Conservation (phyloP, 306 rosid genomes). For the Prosopis cineraria region DNA sequence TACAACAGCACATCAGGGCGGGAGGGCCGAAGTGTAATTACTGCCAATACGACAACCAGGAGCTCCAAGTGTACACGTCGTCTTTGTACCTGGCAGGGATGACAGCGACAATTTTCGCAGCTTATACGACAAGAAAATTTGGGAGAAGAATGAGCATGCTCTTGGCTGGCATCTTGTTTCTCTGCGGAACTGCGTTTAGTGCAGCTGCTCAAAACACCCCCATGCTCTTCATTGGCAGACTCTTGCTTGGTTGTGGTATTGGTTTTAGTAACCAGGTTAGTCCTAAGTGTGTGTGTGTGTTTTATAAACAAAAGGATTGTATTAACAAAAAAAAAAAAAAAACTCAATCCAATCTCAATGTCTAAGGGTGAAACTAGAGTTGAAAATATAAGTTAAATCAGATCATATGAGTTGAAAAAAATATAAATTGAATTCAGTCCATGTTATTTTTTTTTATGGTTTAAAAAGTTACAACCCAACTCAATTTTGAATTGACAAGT, state of each 20-base stretch:
- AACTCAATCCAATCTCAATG: too few species aligned
- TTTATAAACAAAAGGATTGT: too few species aligned
- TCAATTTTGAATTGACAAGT: too few species aligned
- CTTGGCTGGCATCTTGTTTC: slow-evolving; percentile 62
- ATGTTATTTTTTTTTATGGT: too few species aligned
- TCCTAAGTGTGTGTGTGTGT: too few species aligned
- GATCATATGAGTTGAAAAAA: too few species aligned
- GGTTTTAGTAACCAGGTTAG: slow-evolving; percentile 89
- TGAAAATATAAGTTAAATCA: too few species aligned
- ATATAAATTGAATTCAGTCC: too few species aligned
- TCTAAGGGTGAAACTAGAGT: too few species aligned
- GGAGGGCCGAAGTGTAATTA: slow-evolving; percentile 45
- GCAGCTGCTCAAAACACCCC: slow-evolving; percentile 53
- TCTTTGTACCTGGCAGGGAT: slow-evolving; percentile 66
- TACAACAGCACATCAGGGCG: slow-evolving; percentile 36
- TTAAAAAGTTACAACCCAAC: too few species aligned
- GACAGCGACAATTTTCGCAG: slow-evolving; percentile 55
- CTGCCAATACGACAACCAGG: slow-evolving; percentile 64
- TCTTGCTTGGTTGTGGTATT: slow-evolving; percentile 72
- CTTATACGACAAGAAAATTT: slow-evolving; percentile 50
- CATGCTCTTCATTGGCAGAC: slow-evolving; percentile 62
- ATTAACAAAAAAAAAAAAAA: too few species aligned
- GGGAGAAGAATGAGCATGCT: slow-evolving; percentile 42
- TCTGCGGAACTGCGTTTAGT: slow-evolving; percentile 53
- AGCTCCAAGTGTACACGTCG: slow-evolving; percentile 67